Percentiles rank a stretch among this genome's conserved stretches.
Conservation (phyloP, 805 yeast genomes). For the Saturnispora besseyi region DNA sequence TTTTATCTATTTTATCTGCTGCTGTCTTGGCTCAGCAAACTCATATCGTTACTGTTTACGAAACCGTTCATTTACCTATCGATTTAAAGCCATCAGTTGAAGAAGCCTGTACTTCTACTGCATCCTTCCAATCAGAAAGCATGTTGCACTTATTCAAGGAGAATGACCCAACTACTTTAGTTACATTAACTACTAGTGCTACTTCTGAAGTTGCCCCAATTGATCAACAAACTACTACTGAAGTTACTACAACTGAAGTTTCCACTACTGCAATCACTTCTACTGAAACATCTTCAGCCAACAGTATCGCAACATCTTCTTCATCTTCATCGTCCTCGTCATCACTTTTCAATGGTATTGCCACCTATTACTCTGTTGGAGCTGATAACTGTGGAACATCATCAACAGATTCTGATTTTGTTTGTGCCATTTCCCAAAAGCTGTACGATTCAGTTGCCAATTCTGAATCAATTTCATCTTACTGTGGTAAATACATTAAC, state of each 20-base stretch:
- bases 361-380: slow-evolving; percentile 40
- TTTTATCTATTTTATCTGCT: slow-evolving; percentile 1
- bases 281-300: slow-evolving; percentile 1
- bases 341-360: slow-evolving; percentile 31
- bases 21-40: slow-evolving; percentile 1
- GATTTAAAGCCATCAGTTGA: background rate
- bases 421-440: slow-evolving; percentile 41
- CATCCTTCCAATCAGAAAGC: background rate
- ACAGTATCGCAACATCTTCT: background rate
- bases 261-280: slow-evolving; percentile 4
- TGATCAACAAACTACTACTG: background rate
- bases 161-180: background rate
- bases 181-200: background rate
- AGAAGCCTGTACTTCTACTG: background rate
- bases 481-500: slow-evolving; percentile 43
- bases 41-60: background rate
- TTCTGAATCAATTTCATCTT: slow-evolving; percentile 26
- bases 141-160: background rate
- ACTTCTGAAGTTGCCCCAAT: background rate
- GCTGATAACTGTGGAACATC: slow-evolving; percentile 44
- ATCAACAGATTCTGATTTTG: slow-evolving; percentile 33
- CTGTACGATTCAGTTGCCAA: slow-evolving; percentile 27
- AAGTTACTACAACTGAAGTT: background rate
- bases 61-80: background rate
- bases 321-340: slow-evolving; percentile 9